Conservation (phyloP, 768 basidiomycete genomes). For the Mycena haematopus region DNA sequence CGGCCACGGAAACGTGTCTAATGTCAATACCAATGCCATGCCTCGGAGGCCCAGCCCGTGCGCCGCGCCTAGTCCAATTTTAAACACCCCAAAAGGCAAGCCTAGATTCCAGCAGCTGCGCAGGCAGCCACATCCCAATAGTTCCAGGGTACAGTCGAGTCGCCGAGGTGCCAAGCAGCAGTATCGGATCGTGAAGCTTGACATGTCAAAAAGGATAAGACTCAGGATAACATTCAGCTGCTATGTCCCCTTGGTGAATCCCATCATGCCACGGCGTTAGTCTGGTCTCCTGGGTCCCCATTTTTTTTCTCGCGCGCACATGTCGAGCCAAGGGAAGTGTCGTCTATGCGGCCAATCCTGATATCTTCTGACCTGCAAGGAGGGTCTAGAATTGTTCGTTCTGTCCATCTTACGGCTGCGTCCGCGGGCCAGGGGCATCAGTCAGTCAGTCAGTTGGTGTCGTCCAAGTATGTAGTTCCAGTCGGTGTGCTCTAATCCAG, state of each 20-base stretch:
- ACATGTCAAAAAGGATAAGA: too few species aligned
- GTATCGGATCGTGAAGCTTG: slow-evolving; percentile 1
- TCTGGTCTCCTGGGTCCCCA: background rate
- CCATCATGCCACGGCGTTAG: too few species aligned
- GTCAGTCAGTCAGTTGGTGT: too few species aligned
- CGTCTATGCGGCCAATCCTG: background rate
- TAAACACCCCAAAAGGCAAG: background rate
- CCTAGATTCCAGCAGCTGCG: background rate
- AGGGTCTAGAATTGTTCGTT: background rate
- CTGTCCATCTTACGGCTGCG: background rate
- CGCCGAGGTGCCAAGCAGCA: background rate
- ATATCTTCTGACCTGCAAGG: background rate
- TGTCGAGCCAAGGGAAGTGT: too few species aligned
- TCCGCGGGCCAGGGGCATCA: background rate
- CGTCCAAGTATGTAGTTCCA: too few species aligned
- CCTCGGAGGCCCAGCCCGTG: background rate
- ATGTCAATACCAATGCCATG: background rate
- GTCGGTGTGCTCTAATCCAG: background rate
- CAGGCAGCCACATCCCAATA: background rate
- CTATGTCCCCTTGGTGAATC: too few species aligned
- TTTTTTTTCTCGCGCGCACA: background rate
- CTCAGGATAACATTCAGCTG: too few species aligned
- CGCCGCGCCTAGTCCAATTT: too few species aligned
- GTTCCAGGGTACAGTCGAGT: background rate
- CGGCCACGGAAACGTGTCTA: background rate